Evolutionary conservation across 2,329 filamentous ascomycete genomes (phyloP), one percentile per base, ranked within the genome.

Genomic region (Daldinia sp.): DNA sequence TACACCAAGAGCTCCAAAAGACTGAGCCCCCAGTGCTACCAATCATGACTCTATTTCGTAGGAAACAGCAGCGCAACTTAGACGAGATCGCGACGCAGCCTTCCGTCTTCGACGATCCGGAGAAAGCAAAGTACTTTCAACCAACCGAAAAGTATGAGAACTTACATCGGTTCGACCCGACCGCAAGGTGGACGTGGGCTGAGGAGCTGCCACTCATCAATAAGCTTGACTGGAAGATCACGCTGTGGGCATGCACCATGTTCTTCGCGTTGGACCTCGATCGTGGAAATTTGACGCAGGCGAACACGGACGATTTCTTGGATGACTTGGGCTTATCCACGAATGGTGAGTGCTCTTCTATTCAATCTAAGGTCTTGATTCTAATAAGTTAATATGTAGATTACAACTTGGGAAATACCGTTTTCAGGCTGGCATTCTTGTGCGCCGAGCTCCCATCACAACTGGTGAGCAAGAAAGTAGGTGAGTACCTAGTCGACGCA

Each of bases 241-340:
- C 79, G 52, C 69, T 77, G 0, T 85, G 82, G 79, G 79, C 82
- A 0, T 85, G 83, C 64, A 68, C 85, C 17, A 83, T 83, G 76
- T 84, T 85, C 73, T 82, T 85, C 57, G 80, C 82, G 0, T 73
- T 85, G 1, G 80, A 86, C 50, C 74, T 85, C 15, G 81, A 84
- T 66, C 71, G 80, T 29, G 77, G 77, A n/a, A 82, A 82, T 58
- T 78, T 82, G 52, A 67, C 70, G 25, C 75, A 77, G 48, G 74
- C 75, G 3, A 69, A 75, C n/a, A 74, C 75, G 5, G 75, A 76
- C 39, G 72, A 75, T 43, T 71, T 76, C 50, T 48, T 76, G 8
- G 68, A 71, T 1, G 77, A 78, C 30, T 64, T 78, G 3, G 68
- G 71, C 0, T 69, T 77, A 49, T 63, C 68, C 13, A 78, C 76